These are phyloP conservation scores for Musa balbisiana DNA, from an alignment of 202 grass and related monocot genomes.

Conservation along the genomic window DNA sequence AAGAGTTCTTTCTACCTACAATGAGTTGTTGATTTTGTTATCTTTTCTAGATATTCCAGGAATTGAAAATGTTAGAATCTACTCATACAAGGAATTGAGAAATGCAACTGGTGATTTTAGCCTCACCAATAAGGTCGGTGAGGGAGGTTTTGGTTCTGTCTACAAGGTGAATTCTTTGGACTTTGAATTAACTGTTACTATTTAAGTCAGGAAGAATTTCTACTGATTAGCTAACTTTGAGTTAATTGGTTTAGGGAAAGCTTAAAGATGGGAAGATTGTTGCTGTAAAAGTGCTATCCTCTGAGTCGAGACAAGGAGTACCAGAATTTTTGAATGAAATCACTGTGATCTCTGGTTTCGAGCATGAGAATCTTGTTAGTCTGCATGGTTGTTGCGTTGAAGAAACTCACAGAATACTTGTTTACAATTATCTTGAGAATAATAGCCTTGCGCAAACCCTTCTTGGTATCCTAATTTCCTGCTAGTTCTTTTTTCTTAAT, in stretches of 20 bases:
- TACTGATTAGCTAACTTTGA: neutral
- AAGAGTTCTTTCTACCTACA: neutral
- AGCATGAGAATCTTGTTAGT: slow-evolving; percentile 4
- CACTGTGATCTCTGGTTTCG: neutral
- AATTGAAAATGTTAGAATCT: neutral
- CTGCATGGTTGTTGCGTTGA: slow-evolving; percentile 7
- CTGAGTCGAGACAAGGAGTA: slow-evolving; percentile 7
- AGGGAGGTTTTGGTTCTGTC: slow-evolving; percentile 14
- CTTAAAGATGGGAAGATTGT: slow-evolving; percentile 11
- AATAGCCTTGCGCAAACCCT: slow-evolving; percentile 8
- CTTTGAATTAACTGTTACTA: neutral
- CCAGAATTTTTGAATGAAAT: slow-evolving; percentile 7
- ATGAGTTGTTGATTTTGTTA: neutral
- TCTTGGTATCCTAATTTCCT: slow-evolving; percentile 3
- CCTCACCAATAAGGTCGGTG: slow-evolving; percentile 9
- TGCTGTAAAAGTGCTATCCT: slow-evolving; percentile 8
- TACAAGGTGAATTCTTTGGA: slow-evolving; percentile 5
- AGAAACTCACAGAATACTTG: slow-evolving; percentile 9
- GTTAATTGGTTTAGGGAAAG: neutral
- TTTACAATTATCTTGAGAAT: slow-evolving; percentile 13
- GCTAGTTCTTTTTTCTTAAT: neutral
- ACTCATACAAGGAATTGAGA: slow-evolving; percentile 5
- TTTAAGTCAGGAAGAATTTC: neutral
- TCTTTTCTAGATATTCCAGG: neutral
- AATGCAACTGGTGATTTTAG: slow-evolving; percentile 1